Evolutionary conservation across 1,284 basidiomycete genomes (phyloP), one percentile per base, ranked within the genome.

Genomic region (Termitomyces sp.): DNA sequence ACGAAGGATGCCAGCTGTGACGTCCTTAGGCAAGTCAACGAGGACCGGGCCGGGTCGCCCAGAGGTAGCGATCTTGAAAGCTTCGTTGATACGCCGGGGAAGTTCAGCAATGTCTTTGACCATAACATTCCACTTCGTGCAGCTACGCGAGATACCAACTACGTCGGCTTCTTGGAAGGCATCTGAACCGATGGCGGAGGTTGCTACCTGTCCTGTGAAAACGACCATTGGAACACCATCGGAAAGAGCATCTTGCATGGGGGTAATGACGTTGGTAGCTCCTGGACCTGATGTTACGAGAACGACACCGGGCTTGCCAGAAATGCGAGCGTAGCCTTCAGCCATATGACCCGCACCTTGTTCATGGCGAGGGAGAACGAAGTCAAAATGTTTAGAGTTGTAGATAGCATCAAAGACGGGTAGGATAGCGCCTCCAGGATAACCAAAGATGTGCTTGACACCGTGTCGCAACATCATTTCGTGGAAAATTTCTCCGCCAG

Each of bases 111-210:
- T 93, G 68, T 97, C 94, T 74, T 98, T 98, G 57, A 99, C 92
- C 94, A 98, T 97, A 60, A 99, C 95, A 69, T 99, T 99, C 97
- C 96, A 99, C 72, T 99, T 99, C 26, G 97, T 98, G 76, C 96
- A 99, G 61, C 87, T 87, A 58, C 96, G 79, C 48, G 93, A 97
- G 69, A 99, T 99, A 50, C 97, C 97, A 56, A 99, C 80, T 47
- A 98, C 75, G 66, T 99, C 97, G 41, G 96, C 96, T 72, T 99
- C 96, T 70, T 99, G 96, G 83, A 99, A 99, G 3, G 93, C 91
- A 68, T 99, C 96, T 3, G 92, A 95, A 28, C 96, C 97, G 55
- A 99, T 98, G 50, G 93, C 88, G n/a, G 90, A 91, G 6, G 95
- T 98, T 1, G 97, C 97, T 35, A 99, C 96, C 78, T 99, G 96